Base-by-base conservation (phyloP, 257 asterid species). In the Capsicum rhomboideum region DNA sequence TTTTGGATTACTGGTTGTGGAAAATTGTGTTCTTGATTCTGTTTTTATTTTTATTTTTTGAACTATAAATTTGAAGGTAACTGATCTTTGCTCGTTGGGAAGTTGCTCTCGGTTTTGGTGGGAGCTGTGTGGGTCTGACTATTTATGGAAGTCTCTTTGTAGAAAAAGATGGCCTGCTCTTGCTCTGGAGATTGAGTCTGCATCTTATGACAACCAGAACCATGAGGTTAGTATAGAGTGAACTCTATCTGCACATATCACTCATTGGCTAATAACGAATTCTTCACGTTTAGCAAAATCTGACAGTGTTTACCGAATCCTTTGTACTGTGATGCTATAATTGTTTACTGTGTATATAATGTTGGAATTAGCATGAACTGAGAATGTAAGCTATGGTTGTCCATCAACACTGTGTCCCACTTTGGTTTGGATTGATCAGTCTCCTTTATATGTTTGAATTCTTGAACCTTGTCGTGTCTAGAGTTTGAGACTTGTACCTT, bases 21-120 rank as follows among this genome's bases (percentile, higher is more conserved):
- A 28, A 28, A 64, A 2, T 28, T 28, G 37, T 64, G 72, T 7
- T 28, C 11, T 64, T 64, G 55, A 23, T 6, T 77, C 3, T 21
- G 56, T 9, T n/a, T 58, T n/a, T n/a, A n/a, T n/a, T n/a, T n/a
- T n/a, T n/a, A n/a, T n/a, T 29, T 5, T 17, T 11, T 54, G 21
- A 82, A 23, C 53, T 37, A 14, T 42, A 46, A 42, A 64, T 58
- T 26, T 59, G 17, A 49, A 95, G 98, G 98, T 88, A n/a, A 52
- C 83, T 78, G 99, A 94, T 86, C 89, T 96, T 52, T 96, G 97
- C 85, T 91, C 98, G 1, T 85, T 96, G 88, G 97, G 99, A 31
- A 88, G 99, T 78, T 96, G 98, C 83, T 96, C 97, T 18, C 92
- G 93, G 90, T 94, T 92, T 74, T 95, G 98, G 99, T 84, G 92